Percentiles rank a stretch among this genome's conserved stretches.
Conservation (phyloP, 148 eudicot species). For the Dysphania ambrosioides region DNA sequence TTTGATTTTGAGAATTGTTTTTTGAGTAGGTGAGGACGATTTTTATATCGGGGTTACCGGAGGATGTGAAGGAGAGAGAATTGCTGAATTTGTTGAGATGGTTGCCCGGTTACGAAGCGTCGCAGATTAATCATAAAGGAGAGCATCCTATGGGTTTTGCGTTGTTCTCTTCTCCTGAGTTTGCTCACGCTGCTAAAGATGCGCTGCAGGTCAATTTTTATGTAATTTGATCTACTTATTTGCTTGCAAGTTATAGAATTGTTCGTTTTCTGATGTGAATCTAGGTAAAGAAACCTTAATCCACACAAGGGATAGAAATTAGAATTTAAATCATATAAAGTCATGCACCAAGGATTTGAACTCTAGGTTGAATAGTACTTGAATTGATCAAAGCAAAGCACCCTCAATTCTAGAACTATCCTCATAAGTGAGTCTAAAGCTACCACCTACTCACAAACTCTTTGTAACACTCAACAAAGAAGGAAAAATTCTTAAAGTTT, state of each 20-base stretch:
- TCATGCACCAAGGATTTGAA: too few species aligned
- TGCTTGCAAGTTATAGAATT: not conserved
- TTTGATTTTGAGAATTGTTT: not conserved
- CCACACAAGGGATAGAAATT: too few species aligned
- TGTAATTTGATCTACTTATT: not conserved
- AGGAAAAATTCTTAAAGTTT: too few species aligned
- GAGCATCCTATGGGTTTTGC: constrained; percentile 93
- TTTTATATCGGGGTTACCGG: constrained; percentile 84
- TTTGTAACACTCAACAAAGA: too few species aligned
- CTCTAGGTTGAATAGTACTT: too few species aligned
- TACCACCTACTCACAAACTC: too few species aligned
- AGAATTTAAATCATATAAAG: too few species aligned
- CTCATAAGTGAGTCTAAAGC: too few species aligned
- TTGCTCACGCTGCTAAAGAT: constrained; percentile 81
- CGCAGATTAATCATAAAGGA: constrained; percentile 86
- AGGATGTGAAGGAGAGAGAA: constrained; percentile 94
- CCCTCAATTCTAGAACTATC: too few species aligned
- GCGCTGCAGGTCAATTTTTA: constrained; percentile 63
- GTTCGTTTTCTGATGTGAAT: too few species aligned
- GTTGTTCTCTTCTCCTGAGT: constrained; percentile 63
- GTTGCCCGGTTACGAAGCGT: constrained; percentile 98
- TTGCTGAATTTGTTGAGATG: constrained; percentile 75
- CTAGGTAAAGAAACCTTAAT: too few species aligned
- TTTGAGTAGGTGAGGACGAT: constrained; percentile 70
- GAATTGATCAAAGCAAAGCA: too few species aligned